Percentiles rank a stretch among this genome's conserved stretches.
These are phyloP conservation scores for Podaxis sp. DNA, from an alignment of 768 basidiomycete species.

Conservation along the genomic window DNA sequence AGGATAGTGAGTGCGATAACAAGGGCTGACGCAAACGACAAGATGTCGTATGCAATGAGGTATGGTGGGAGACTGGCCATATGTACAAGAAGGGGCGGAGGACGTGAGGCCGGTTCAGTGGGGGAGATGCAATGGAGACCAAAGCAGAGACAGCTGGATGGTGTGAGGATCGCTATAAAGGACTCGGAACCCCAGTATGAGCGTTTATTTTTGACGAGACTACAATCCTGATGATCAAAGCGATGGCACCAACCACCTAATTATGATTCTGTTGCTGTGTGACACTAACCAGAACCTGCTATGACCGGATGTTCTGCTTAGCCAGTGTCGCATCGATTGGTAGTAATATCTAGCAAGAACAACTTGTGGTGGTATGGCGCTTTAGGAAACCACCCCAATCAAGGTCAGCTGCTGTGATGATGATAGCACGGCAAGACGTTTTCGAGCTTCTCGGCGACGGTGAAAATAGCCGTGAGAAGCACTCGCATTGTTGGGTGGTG, in stretches of 20 bases:
- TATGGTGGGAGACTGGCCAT: background rate
- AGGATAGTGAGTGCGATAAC: slow-evolving; percentile 2
- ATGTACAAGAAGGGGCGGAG: background rate
- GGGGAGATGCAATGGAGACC: background rate
- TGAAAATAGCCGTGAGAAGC: background rate
- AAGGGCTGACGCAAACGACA: slow-evolving; percentile 8
- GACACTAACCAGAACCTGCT: no score
- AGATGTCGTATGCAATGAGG: slow-evolving; percentile 9
- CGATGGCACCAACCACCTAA: background rate
- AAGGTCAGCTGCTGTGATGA: no score
- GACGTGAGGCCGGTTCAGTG: background rate
- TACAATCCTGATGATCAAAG: background rate
- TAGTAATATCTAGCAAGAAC: no score
- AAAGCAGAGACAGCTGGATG: background rate
- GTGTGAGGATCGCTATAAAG: background rate
- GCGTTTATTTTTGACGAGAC: background rate
- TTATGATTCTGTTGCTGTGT: no score
- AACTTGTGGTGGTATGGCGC: no score
- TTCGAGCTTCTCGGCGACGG: background rate
- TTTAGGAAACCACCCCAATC: no score
- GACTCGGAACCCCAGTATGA: background rate
- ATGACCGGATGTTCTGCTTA: no score
- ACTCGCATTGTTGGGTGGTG: background rate
- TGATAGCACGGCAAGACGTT: no score
- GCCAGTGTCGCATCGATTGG: no score